phyloP scores from a whole-genome alignment of 108 stramenopile species.

The Skeletonema menzelii region DNA sequence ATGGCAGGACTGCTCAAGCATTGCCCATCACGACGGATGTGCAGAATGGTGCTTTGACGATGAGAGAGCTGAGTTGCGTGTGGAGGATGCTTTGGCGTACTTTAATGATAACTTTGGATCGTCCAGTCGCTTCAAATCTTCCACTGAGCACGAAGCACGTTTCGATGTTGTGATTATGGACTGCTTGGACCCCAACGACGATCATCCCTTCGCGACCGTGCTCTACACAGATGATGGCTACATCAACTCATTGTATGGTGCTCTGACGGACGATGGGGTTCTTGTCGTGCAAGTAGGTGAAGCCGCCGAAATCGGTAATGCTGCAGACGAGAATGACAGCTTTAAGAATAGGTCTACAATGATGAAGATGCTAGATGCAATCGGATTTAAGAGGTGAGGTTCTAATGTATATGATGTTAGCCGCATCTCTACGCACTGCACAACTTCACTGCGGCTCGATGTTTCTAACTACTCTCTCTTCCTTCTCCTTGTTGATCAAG shows the following conservation, averaged over 20 bases:
- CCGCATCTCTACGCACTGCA: neutral
- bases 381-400: constrained; percentile 48
- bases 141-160: neutral
- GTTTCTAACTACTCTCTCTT: neutral
- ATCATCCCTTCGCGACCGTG: constrained; percentile 21
- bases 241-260: constrained; percentile 54
- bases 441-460: neutral
- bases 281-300: constrained; percentile 51
- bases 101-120: constrained; percentile 49
- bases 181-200: constrained; percentile 11
- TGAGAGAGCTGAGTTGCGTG: constrained; percentile 31
- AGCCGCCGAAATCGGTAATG: constrained; percentile 4
- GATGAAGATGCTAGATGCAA: constrained; percentile 44
- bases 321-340: constrained; percentile 18
- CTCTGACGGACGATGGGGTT: constrained; percentile 41
- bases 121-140: neutral
- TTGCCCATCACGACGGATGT: constrained; percentile 68
- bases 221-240: constrained; percentile 48
- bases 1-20: constrained; percentile 28
- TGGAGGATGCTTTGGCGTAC: constrained; percentile 63
- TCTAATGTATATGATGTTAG: neutral
- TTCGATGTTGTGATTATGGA: constrained; percentile 18
- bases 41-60: constrained; percentile 71
- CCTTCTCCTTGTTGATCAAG: neutral
- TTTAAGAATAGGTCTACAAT: constrained; percentile 51